Evolutionary conservation across 2,329 filamentous ascomycete genomes (phyloP).

Genomic region (Xylariales sp.): DNA sequence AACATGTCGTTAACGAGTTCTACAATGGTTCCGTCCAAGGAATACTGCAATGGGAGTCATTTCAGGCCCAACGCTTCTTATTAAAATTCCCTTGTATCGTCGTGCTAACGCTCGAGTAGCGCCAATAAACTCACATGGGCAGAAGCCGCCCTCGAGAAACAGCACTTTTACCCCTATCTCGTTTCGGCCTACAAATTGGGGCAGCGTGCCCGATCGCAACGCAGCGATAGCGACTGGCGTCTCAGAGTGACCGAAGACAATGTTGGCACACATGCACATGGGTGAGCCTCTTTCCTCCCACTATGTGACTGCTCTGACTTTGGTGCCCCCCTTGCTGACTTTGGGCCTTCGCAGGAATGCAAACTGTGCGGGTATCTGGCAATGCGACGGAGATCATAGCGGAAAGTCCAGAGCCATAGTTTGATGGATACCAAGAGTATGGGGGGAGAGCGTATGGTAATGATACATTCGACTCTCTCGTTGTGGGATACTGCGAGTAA

Average conservation of each 20-base stretch:
- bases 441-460: constrained; percentile 43
- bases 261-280: constrained; percentile 58
- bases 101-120: constrained; percentile 11
- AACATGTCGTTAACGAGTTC: constrained; percentile 30
- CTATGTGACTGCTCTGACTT: too few relatives aligned
- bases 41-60: constrained; percentile 31
- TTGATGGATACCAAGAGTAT: constrained; percentile 37
- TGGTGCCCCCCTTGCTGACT: constrained; percentile 4
- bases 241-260: constrained; percentile 37
- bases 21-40: constrained; percentile 25
- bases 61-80: not conserved
- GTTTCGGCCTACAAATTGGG: constrained; percentile 47
- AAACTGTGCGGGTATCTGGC: constrained; percentile 37
- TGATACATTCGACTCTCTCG: constrained; percentile 26
- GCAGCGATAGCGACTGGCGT: constrained; percentile 51
- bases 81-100: not conserved
- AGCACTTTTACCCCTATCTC: constrained; percentile 38
- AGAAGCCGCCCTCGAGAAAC: constrained; percentile 23
- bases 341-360: constrained; percentile 29
- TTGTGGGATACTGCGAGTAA: constrained; percentile 14
- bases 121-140: constrained; percentile 43
- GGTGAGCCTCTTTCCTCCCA: too few relatives aligned
- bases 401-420: constrained; percentile 29
- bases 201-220: constrained; percentile 47
- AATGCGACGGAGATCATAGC: constrained; percentile 30